Conservation (phyloP, 306 rosid genomes). For the Trichosanthes cucumerina region DNA sequence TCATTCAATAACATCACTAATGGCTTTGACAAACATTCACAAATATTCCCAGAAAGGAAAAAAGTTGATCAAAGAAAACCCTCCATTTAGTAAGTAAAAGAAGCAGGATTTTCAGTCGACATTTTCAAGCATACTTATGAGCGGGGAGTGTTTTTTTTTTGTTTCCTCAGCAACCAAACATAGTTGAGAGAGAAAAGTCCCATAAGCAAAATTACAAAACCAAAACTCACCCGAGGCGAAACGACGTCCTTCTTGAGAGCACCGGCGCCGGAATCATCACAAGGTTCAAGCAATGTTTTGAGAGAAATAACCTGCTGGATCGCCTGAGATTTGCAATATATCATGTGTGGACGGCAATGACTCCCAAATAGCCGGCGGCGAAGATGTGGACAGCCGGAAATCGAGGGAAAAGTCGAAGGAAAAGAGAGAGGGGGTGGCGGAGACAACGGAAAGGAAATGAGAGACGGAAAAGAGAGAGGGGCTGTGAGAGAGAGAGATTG, state of each 20-base stretch:
- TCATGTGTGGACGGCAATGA: no score
- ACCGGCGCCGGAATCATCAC: constrained; percentile 52
- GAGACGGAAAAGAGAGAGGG: no score
- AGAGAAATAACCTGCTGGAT: constrained; percentile 97
- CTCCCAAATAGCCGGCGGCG: no score
- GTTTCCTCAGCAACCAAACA: not conserved
- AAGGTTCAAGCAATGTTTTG: constrained; percentile 82
- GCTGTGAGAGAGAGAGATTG: no score
- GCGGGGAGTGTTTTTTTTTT: not conserved
- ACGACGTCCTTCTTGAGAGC: constrained; percentile 31
- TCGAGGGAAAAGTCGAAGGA: no score
- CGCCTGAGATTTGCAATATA: constrained; percentile 99
- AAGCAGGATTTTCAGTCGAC: not conserved
- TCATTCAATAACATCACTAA: not conserved
- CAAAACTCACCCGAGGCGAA: constrained; percentile 13
- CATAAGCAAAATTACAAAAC: not conserved
- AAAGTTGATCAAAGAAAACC: not conserved
- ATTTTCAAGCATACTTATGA: not conserved
- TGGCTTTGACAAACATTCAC: not conserved
- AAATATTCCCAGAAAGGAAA: not conserved
- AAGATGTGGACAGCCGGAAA: no score
- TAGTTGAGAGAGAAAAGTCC: not conserved
- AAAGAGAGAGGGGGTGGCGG: no score
- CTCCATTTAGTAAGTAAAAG: constrained; percentile 6
- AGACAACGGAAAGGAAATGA: no score